Base-by-base conservation (phyloP, 495 filamentous ascomycete species). In the Clohesyomyces aquaticus region DNA sequence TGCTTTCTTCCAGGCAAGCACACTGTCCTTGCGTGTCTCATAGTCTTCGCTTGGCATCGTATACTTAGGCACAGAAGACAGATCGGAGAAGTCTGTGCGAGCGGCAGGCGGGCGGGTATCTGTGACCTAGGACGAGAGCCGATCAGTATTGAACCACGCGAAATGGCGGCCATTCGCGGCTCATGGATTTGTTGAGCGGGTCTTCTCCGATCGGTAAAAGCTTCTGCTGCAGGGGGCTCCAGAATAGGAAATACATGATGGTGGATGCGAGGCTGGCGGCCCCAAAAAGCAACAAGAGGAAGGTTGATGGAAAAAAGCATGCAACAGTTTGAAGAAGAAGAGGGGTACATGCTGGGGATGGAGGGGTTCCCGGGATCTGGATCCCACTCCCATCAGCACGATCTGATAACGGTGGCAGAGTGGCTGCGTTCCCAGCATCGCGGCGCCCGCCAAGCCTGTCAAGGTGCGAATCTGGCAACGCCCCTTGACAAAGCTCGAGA, bases 1-100 rank as follows among this genome's bases (percentile, higher is more conserved):
- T 21, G 85, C 81, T 76, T 88, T 90, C 79, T 98, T 98, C 90
- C 91, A 97, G 10, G 91, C 89, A 42, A 96, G 82, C 16, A 98
- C 94, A 23, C 88, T 92, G 77, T 96, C 89, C 25, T 85, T 77
- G 58, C 90, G 90, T 56, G 84, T 83, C 70, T 90, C 89, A 78
- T 98, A 98, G 58, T 90, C 86, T 19, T 87, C 83, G 27, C 81
- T 77, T 19, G 92, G 90, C 75, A 98, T 85, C 60, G 85, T 83
- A 71, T 91, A 97, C 74, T 97, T 98, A 22, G 88, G 84, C 12
- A 96, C 89, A 1, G 85, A 83, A 25, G 88, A 90, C 23, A 86
- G 79, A 71, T 92, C 91, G 71, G 82, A 86, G 76, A 89, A 90
- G 73, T 96, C 91, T 21, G 84, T 82, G 42, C 88, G 82, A 65